A percentile compares a stretch with the other conserved stretches of the same genome.
Evolutionary conservation across 148 eudicot species (phyloP).

Genomic region (Diospyros kaki): DNA sequence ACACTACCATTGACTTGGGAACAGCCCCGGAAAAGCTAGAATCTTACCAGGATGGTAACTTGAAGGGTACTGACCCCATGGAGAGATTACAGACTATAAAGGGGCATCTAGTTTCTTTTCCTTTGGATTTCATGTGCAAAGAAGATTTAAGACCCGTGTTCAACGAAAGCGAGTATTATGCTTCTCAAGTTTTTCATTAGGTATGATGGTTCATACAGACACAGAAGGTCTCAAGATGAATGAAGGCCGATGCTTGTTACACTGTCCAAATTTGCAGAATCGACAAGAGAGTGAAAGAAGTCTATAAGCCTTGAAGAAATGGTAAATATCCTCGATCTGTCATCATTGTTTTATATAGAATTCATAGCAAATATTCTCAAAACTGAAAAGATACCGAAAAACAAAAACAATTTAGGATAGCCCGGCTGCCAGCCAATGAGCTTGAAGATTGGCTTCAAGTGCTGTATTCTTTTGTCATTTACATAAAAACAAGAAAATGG

Average conservation of each 20-base stretch:
- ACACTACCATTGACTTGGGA: slow-evolving; percentile 89
- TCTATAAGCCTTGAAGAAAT: slow-evolving; percentile 1
- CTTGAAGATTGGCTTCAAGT: background rate
- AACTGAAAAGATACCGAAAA: no score
- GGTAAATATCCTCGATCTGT: background rate
- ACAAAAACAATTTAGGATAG: background rate
- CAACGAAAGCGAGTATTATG: slow-evolving; percentile 94
- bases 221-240: background rate
- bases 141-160: slow-evolving; percentile 97
- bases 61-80: slow-evolving; percentile 67
- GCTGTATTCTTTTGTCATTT: background rate
- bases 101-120: slow-evolving; percentile 95
- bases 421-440: background rate
- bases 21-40: slow-evolving; percentile 83
- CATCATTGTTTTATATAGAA: background rate
- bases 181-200: slow-evolving; percentile 96
- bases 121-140: slow-evolving; percentile 85
- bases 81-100: slow-evolving; percentile 71
- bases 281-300: no score
- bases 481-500: background rate
- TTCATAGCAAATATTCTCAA: no score
- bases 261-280: background rate
- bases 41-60: slow-evolving; percentile 71
- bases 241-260: background rate
- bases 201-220: background rate